Percentiles rank a stretch among this genome's conserved stretches.
These are phyloP conservation scores for Aspergillus pseudotamarii DNA, from an alignment of 2,329 filamentous ascomycete species.

Conservation along the genomic window DNA sequence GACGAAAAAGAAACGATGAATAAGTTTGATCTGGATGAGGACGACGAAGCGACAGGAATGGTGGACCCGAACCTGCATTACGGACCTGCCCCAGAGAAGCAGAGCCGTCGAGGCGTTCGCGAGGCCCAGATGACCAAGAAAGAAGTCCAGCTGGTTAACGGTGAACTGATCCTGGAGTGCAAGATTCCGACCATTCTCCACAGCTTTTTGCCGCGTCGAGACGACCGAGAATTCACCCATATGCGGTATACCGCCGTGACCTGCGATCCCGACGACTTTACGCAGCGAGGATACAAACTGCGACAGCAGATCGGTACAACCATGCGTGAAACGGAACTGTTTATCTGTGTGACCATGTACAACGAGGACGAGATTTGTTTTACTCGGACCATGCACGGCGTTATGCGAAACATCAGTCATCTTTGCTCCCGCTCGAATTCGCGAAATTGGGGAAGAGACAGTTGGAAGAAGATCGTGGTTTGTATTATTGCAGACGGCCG, in stretches of 20 bases:
- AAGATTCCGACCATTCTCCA: conserved; percentile 98
- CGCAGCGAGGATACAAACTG: conserved; percentile 83
- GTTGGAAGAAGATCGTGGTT: conserved; percentile 99
- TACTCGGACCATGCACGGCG: conserved; percentile 95
- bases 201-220: conserved; percentile 89
- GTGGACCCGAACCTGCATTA: conserved; percentile 68
- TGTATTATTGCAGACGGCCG: conserved; percentile 95
- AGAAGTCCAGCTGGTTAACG: conserved; percentile 94
- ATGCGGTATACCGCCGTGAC: conserved; percentile 99
- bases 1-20: conserved; percentile 52
- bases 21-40: conserved; percentile 50
- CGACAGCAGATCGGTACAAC: conserved; percentile 87
- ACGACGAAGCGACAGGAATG: conserved; percentile 55
- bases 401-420: conserved; percentile 97
- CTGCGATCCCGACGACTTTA: conserved; percentile 93
- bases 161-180: conserved; percentile 95
- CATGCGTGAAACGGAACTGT: conserved; percentile 86
- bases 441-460: conserved; percentile 92
- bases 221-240: conserved; percentile 95
- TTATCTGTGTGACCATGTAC: conserved; percentile 98
- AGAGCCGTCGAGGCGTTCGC: conserved; percentile 83
- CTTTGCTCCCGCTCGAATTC: conserved; percentile 93
- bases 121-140: conserved; percentile 87
- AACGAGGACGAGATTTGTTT: conserved; percentile 98
- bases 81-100: conserved; percentile 82